Evolutionary conservation across 768 basidiomycete species (phyloP), one percentile per base, ranked within the genome.

Genomic region (Lactarius psammicola): DNA sequence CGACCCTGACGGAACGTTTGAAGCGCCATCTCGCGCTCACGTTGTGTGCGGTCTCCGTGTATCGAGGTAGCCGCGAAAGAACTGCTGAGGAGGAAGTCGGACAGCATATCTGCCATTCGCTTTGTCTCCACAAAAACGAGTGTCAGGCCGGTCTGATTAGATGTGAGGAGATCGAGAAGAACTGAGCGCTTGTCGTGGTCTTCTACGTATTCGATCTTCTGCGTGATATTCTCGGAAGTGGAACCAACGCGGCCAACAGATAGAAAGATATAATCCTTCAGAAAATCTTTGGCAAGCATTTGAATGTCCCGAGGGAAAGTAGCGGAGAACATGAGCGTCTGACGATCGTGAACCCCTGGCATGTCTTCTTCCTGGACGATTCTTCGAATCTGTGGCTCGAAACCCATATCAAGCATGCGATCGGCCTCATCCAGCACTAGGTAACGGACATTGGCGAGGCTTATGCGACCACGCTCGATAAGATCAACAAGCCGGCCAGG

Each of bases 381-480:
- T 36, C 94, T 86, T 69, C 97, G 86, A 74, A 99, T 99, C 80
- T 98, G 97, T 63, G 97, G 97, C 78, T 99, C 97, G 83, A 99
- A 99, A 89, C 97, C 97, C 97, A 99, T 99, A 82, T 99, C 97
- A 74, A 99, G 85, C 97, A 99, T 99, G 74, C 97, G 92, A 82
- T 99, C 97, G 67, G 97, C 97, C 80, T 99, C 97, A 73, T 99
- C 97, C 62, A 99, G 89, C 31, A 99, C 97, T 64, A 99, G 89
- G 78, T 97, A 98, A 73, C 93, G 90, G 81, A 99, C 89, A 79
- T 98, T 98, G 70, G 93, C 87, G 68, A 99, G 85, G 74, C 91
- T 94, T 82, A 99, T 98, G 66, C 92, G 87, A 15, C 97, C 97
- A 72, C 97, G 91, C 80, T 99, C 97, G 71, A 99, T 96, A 68